Percentiles rank a stretch among this genome's conserved stretches.
These are phyloP conservation scores for Coemansia sp. DNA, from an alignment of 192 early-diverging fungal genomes.

Conservation along the genomic window DNA sequence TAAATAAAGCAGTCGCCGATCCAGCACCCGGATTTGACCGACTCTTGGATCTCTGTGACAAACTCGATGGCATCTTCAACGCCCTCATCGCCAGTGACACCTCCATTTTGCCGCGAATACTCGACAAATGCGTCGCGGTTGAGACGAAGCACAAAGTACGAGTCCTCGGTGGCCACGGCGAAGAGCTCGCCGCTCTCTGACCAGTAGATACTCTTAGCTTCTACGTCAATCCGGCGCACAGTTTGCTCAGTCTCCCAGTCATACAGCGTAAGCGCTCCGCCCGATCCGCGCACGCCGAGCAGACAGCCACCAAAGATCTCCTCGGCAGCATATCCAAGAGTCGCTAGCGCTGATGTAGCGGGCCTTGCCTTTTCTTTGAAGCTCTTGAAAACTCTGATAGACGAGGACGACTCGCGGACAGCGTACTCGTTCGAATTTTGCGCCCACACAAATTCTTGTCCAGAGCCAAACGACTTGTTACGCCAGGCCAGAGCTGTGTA, in stretches of 20 bases:
- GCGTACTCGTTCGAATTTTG: slow-evolving; percentile 94
- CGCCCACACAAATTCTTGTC: slow-evolving; percentile 96
- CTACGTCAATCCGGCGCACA: slow-evolving; percentile 93
- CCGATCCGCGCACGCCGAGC: slow-evolving; percentile 75
- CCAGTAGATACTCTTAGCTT: slow-evolving; percentile 88
- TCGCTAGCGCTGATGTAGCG: slow-evolving; percentile 56
- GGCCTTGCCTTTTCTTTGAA: slow-evolving; percentile 86
- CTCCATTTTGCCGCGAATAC: slow-evolving; percentile 67
- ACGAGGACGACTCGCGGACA: slow-evolving; percentile 89
- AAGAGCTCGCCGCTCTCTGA: slow-evolving; percentile 92
- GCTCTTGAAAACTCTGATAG: slow-evolving; percentile 87
- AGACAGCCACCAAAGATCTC: slow-evolving; percentile 93
- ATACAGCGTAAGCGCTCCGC: slow-evolving; percentile 84
- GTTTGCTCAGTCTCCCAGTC: slow-evolving; percentile 95
- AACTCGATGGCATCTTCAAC: slow-evolving; percentile 96
- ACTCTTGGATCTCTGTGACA: slow-evolving; percentile 86
- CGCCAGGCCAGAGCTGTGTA: slow-evolving; percentile 99
- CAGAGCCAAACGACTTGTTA: slow-evolving; percentile 98
- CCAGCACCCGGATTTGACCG: slow-evolving; percentile 92
- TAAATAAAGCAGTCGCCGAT: slow-evolving; percentile 99
- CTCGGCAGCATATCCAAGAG: slow-evolving; percentile 81
- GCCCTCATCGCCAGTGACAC: slow-evolving; percentile 80
- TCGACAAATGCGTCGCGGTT: slow-evolving; percentile 81
- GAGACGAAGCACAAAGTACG: slow-evolving; percentile 93
- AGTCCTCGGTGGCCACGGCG: slow-evolving; percentile 88